These are phyloP conservation scores for Curvularia hawaiiensis DNA, from an alignment of 2,329 filamentous ascomycete genomes.

Conservation along the genomic window DNA sequence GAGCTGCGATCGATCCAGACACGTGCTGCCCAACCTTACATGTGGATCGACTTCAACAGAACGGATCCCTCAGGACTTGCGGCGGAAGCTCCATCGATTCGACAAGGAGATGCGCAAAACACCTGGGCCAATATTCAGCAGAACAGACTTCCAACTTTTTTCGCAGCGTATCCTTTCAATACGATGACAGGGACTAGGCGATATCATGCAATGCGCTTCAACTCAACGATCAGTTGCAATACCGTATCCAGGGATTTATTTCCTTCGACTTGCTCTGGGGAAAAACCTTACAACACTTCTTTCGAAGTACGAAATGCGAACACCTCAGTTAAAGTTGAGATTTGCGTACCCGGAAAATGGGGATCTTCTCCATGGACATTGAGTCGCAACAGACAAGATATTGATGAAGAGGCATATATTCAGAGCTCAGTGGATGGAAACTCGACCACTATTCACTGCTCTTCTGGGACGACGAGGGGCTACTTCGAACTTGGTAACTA, in stretches of 20 bases:
- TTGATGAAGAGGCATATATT: not conserved
- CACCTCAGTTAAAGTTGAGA: not conserved
- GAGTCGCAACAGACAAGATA: not conserved
- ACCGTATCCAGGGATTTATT: not conserved
- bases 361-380: conserved; percentile 1
- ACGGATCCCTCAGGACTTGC: not conserved
- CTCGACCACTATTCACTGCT: conserved; percentile 12
- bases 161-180: conserved; percentile 6
- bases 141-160: not conserved
- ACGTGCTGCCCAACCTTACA: not conserved
- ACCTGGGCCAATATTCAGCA: not conserved
- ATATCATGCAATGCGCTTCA: conserved; percentile 9
- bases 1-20: conserved; percentile 7
- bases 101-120: not conserved
- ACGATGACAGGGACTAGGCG: conserved; percentile 10
- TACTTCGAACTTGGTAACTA: conserved; percentile 26
- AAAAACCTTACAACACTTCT: not conserved
- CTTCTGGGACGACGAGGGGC: conserved; percentile 17
- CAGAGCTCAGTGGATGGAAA: not conserved
- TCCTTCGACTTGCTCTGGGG: not conserved
- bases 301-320: not conserved
- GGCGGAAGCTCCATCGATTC: not conserved
- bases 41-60: not conserved
- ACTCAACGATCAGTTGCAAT: conserved; percentile 8
- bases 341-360: conserved; percentile 1